These are phyloP conservation scores for Blastocystis sp. DNA, from an alignment of 352 stramenopile genomes.

Conservation along the genomic window DNA sequence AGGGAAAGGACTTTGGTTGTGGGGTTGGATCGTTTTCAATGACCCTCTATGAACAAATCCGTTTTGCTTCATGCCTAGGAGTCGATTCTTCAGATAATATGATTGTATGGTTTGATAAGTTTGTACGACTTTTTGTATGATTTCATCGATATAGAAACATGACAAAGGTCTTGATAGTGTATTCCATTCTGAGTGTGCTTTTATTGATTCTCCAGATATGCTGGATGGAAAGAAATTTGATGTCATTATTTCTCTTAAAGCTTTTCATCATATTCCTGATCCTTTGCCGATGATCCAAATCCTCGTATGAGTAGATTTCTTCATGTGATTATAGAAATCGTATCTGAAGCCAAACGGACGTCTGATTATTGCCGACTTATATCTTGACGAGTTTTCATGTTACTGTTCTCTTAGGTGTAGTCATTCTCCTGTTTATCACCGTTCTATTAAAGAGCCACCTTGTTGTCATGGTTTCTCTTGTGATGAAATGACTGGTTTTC, in stretches of 20 bases:
- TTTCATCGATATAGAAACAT: background rate
- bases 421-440: conserved; percentile 38
- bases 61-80: background rate
- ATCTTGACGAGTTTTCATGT: background rate
- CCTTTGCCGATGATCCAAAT: background rate
- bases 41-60: background rate
- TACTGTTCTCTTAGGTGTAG: background rate
- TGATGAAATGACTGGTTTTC: background rate
- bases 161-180: background rate
- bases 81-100: conserved; percentile 56
- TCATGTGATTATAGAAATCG: conserved; percentile 28
- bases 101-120: background rate
- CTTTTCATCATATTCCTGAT: conserved; percentile 53
- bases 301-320: background rate
- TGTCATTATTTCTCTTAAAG: conserved; percentile 43
- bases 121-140: background rate
- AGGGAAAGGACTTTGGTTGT: conserved; percentile 42
- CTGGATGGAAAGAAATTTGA: conserved; percentile 24
- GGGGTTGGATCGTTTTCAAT: conserved; percentile 50
- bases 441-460: conserved; percentile 2
- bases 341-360: conserved; percentile 52
- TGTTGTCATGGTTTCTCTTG: conserved; percentile 31
- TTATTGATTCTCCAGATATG: conserved; percentile 2
- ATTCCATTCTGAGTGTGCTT: background rate
- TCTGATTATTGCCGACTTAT: conserved; percentile 36